A percentile compares a stretch with the other conserved stretches of the same genome.
Evolutionary conservation across 768 basidiomycete species (phyloP).

Genomic region (Hemileccinum impolitum): DNA sequence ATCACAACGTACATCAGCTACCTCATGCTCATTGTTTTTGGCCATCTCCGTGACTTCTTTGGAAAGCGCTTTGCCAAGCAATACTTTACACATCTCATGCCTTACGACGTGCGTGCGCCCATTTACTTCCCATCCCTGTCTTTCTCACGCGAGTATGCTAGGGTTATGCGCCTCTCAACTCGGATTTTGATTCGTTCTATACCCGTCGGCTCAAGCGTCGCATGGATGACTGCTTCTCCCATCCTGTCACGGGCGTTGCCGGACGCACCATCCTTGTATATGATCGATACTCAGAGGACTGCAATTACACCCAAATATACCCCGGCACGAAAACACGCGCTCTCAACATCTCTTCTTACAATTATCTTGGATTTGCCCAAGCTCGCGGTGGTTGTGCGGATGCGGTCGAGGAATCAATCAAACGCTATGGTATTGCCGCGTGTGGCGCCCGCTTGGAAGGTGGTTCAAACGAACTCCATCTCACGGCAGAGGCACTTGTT

Average conservation of each 20-base stretch:
- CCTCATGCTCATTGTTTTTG: constrained; percentile 85
- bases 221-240: constrained; percentile 92
- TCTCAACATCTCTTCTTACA: constrained; percentile 97
- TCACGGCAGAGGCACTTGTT: constrained; percentile 78
- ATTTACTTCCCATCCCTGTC: constrained; percentile 1
- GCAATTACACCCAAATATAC: constrained; percentile 71
- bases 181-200: constrained; percentile 99
- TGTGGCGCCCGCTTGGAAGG: constrained; percentile 79
- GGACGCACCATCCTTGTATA: constrained; percentile 87
- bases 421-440: constrained; percentile 74
- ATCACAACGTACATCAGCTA: constrained; percentile 92
- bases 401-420: constrained; percentile 81
- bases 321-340: constrained; percentile 82
- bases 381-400: constrained; percentile 92
- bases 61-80: constrained; percentile 76
- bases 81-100: constrained; percentile 78
- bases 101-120: constrained; percentile 65
- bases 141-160: constrained; percentile 31
- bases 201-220: constrained; percentile 92
- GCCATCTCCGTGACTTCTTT: constrained; percentile 92
- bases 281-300: constrained; percentile 80
- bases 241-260: constrained; percentile 91
- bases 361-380: constrained; percentile 98
- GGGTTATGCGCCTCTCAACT: constrained; percentile 96
- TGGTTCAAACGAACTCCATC: constrained; percentile 84